Evolutionary conservation across 202 grass and related monocot genomes (phyloP).

Genomic region (Bolboschoenoplectus hybrid): DNA sequence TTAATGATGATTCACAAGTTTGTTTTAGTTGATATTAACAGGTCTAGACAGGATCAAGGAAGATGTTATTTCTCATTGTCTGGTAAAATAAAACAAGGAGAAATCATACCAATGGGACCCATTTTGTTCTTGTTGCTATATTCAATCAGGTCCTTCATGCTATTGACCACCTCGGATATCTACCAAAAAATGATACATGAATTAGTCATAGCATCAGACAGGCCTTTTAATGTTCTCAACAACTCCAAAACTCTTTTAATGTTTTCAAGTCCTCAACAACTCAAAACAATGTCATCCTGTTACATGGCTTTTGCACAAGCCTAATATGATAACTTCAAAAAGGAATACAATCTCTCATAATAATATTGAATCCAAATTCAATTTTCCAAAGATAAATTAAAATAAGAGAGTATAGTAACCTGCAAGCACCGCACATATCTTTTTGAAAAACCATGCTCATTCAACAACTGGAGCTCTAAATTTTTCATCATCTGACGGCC

Average conservation of each 20-base stretch:
- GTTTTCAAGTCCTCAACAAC: background rate
- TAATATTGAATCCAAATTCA: background rate
- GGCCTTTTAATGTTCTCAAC: background rate
- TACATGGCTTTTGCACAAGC: background rate
- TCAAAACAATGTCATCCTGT: background rate
- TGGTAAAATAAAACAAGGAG: conserved; percentile 4
- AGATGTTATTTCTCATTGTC: background rate
- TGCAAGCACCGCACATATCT: conserved; percentile 96
- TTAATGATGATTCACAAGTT: conserved; percentile 16
- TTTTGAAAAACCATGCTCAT: conserved; percentile 97
- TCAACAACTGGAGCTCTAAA: conserved; percentile 82
- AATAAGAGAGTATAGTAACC: conserved; percentile 44
- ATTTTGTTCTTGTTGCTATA: conserved; percentile 75
- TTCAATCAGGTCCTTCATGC: conserved; percentile 91
- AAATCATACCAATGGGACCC: conserved; percentile 70
- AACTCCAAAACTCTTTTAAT: background rate
- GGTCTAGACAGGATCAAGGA: background rate
- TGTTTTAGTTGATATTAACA: background rate
- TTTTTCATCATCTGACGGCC: conserved; percentile 84
- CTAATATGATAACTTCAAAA: background rate
- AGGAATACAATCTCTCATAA: background rate
- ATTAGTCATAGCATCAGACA: conserved; percentile 2
- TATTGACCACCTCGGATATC: conserved; percentile 94
- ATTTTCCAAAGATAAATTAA: background rate
- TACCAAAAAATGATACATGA: conserved; percentile 40